These are phyloP conservation scores for Sparassis latifolia DNA, from an alignment of 1,284 basidiomycete genomes.

Conservation along the genomic window DNA sequence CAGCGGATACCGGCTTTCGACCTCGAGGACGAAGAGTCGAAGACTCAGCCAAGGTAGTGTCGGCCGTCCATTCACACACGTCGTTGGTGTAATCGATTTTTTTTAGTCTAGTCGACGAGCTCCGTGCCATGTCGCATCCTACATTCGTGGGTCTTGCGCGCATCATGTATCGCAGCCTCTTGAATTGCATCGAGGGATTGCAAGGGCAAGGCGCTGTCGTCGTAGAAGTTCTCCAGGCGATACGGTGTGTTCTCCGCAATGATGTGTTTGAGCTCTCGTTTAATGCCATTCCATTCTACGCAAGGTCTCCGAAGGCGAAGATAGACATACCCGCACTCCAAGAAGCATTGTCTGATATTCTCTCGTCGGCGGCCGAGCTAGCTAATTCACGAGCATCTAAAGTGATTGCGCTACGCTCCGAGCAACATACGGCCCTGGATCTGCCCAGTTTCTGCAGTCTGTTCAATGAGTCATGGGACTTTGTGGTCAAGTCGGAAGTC, in stretches of 20 bases:
- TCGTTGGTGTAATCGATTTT: too few species aligned
- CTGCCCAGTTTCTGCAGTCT: slow-evolving; percentile 74
- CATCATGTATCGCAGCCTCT: slow-evolving; percentile 58
- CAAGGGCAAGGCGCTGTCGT: slow-evolving; percentile 63
- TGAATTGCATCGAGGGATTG: slow-evolving; percentile 68
- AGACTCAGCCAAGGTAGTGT: slow-evolving; percentile 23
- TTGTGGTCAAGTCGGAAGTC: slow-evolving; percentile 83
- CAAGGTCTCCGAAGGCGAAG: slow-evolving; percentile 30
- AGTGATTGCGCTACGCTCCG: slow-evolving; percentile 69
- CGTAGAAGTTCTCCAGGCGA: slow-evolving; percentile 49
- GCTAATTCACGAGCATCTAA: slow-evolving; percentile 79
- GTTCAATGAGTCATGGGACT: slow-evolving; percentile 84
- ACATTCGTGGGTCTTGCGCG: slow-evolving; percentile 65
- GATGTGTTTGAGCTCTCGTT: too few species aligned
- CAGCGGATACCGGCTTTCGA: slow-evolving; percentile 58
- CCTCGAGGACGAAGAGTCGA: slow-evolving; percentile 43
- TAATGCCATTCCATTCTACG: neutral
- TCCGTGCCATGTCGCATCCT: slow-evolving; percentile 64
- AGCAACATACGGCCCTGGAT: slow-evolving; percentile 71
- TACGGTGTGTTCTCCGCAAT: slow-evolving; percentile 30
- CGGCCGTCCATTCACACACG: neutral
- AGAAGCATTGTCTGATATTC: slow-evolving; percentile 63
- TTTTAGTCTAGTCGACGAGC: slow-evolving; percentile 37
- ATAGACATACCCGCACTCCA: slow-evolving; percentile 40
- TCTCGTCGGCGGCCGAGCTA: slow-evolving; percentile 78